These are phyloP conservation scores for Diaporthe sp. DNA, from an alignment of 2,329 filamentous ascomycete species.

Conservation along the genomic window DNA sequence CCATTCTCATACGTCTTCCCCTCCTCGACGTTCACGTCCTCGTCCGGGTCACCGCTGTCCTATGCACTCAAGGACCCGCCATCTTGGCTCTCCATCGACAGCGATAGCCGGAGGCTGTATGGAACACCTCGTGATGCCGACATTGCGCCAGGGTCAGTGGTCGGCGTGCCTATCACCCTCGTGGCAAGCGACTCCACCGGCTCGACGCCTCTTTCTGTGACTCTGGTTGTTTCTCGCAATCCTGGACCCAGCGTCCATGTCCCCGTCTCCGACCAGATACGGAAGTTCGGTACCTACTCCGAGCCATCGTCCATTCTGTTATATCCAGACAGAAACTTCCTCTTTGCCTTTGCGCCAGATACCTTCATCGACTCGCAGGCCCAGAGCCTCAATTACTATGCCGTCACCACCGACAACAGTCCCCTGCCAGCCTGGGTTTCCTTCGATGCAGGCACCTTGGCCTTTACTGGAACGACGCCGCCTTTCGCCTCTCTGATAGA, in stretches of 20 bases:
- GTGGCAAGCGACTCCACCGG: slow-evolving; percentile 78
- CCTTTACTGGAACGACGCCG: slow-evolving; percentile 81
- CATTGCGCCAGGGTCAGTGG: slow-evolving; percentile 64
- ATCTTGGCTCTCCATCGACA: slow-evolving; percentile 81
- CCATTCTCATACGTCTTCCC: slow-evolving; percentile 81
- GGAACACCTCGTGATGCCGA: slow-evolving; percentile 76
- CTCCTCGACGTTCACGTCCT: slow-evolving; percentile 78
- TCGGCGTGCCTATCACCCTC: slow-evolving; percentile 74
- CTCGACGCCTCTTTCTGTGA: slow-evolving; percentile 74
- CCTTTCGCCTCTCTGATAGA: slow-evolving; percentile 72
- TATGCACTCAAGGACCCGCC: slow-evolving; percentile 79
- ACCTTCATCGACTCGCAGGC: slow-evolving; percentile 73
- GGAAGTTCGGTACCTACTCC: slow-evolving; percentile 70
- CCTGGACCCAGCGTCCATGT: slow-evolving; percentile 67
- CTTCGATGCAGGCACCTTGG: slow-evolving; percentile 76
- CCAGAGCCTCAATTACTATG: slow-evolving; percentile 78
- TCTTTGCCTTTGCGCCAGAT: slow-evolving; percentile 65
- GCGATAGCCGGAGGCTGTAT: slow-evolving; percentile 73
- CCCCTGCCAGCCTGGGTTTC: slow-evolving; percentile 87
- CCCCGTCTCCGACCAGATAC: slow-evolving; percentile 71
- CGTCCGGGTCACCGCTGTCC: slow-evolving; percentile 64
- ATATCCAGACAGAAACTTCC: slow-evolving; percentile 67
- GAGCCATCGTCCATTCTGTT: slow-evolving; percentile 71
- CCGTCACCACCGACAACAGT: slow-evolving; percentile 81
- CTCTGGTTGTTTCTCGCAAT: slow-evolving; percentile 76